phyloP scores from a whole-genome alignment of 305 asterid genomes.

The Fraxinus xanthoxyloides region DNA sequence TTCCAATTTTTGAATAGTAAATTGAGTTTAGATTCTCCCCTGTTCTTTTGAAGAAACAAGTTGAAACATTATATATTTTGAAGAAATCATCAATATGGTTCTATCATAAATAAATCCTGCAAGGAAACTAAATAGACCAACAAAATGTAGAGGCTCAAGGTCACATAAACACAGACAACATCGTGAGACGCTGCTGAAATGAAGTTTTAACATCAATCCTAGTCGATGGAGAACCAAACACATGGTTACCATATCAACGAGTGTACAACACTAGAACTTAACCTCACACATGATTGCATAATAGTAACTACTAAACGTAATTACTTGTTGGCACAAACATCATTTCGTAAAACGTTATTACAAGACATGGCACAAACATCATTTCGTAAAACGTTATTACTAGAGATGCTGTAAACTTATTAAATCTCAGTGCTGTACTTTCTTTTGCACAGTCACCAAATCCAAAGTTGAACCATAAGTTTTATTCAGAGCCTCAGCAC shows the following conservation, averaged over 20 bases:
- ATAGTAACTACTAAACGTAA: background rate
- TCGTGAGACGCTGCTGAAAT: no score
- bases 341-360: background rate
- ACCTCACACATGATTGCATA: background rate
- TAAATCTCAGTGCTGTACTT: slow-evolving; percentile 36
- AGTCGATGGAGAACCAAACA: background rate
- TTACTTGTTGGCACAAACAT: background rate
- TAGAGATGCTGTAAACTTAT: background rate
- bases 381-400: background rate
- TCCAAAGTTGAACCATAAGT: slow-evolving; percentile 64
- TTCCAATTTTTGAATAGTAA: background rate
- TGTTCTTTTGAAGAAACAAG: background rate
- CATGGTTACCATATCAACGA: background rate
- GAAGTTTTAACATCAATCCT: background rate
- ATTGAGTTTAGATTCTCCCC: background rate
- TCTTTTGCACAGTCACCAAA: slow-evolving; percentile 56
- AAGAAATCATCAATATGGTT: background rate
- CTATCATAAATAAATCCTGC: background rate
- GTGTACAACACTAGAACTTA: background rate
- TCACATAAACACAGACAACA: background rate
- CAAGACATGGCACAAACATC: no score
- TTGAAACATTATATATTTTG: background rate
- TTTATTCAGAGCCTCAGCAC: slow-evolving; percentile 61
- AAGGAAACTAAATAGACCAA: background rate
- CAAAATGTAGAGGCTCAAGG: background rate